These are phyloP conservation scores for Colletotrichum cereale DNA, from an alignment of 2,329 filamentous ascomycete species.

Conservation along the genomic window DNA sequence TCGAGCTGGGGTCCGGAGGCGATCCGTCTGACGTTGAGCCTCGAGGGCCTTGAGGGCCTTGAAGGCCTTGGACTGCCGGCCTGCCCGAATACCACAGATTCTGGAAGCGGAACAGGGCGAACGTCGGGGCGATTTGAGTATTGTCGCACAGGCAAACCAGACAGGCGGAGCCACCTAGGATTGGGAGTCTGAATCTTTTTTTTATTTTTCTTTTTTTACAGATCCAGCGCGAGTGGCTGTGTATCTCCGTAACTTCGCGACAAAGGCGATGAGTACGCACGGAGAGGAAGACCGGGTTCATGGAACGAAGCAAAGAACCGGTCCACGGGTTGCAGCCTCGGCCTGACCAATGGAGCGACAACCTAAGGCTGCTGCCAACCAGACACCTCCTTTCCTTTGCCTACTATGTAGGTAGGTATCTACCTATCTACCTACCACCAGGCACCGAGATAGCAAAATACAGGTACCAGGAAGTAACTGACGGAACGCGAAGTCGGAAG, in stretches of 20 bases:
- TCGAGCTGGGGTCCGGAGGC: slow-evolving; percentile 37
- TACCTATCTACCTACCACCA: no score
- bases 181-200: slow-evolving; percentile 2
- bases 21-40: slow-evolving; percentile 30
- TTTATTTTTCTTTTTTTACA: slow-evolving; percentile 15
- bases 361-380: slow-evolving; percentile 1
- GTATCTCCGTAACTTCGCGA: not conserved
- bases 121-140: not conserved
- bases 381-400: not conserved
- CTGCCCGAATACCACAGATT: slow-evolving; percentile 31
- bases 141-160: slow-evolving; percentile 6
- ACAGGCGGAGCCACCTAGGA: not conserved
- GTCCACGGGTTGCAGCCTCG: not conserved
- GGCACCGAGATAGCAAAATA: not conserved
- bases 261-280: not conserved
- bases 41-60: slow-evolving; percentile 24
- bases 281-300: slow-evolving; percentile 21
- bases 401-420: not conserved
- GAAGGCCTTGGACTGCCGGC: slow-evolving; percentile 29
- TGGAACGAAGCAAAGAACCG: slow-evolving; percentile 15
- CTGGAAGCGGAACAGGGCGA: slow-evolving; percentile 13
- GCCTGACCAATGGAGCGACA: slow-evolving; percentile 21
- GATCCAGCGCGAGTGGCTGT: slow-evolving; percentile 19
- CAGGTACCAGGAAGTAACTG: not conserved
- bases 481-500: not conserved